Evolutionary conservation across 345 rosid genomes (phyloP).

Genomic region (Euphorbia peplus): DNA sequence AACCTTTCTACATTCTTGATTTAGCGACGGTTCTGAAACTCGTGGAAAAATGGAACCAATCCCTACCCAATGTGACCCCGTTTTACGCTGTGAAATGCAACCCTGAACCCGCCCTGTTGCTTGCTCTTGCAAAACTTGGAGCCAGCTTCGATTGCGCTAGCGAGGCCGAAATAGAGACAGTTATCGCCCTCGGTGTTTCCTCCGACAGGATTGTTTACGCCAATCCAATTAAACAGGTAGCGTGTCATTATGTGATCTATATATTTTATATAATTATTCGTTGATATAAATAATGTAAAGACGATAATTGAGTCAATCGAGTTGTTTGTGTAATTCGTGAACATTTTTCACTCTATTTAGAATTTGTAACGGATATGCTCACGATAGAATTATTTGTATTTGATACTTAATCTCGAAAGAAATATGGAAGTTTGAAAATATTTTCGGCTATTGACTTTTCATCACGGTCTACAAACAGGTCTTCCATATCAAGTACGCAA

Average conservation of each 20-base stretch:
- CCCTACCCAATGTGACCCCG: conserved; percentile 24
- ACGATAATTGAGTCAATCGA: too few species aligned
- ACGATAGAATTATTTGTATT: too few species aligned
- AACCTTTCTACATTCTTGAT: conserved; percentile 12
- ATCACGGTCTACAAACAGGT: conserved; percentile 29
- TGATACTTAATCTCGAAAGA: too few species aligned
- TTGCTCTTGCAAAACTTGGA: conserved; percentile 26
- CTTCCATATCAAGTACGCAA: conserved; percentile 37
- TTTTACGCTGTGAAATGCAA: conserved; percentile 40
- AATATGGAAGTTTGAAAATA: too few species aligned
- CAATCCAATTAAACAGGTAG: conserved; percentile 17
- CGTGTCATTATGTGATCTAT: too few species aligned
- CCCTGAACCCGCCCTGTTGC: conserved; percentile 21
- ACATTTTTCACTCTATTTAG: too few species aligned
- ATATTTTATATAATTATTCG: too few species aligned
- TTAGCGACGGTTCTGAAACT: conserved; percentile 15
- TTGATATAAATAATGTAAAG: too few species aligned
- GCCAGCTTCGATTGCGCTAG: conserved; percentile 34
- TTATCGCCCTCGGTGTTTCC: conserved; percentile 19
- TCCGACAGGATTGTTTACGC: conserved; percentile 29
- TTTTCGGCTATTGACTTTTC: too few species aligned
- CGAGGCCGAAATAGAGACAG: conserved; percentile 25
- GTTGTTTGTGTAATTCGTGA: too few species aligned
- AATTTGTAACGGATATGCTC: too few species aligned
- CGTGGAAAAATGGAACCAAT: conserved; percentile 18